Evolutionary conservation across 2,329 filamentous ascomycete species (phyloP), one percentile per base, ranked within the genome.

Genomic region (Thelonectria olida): DNA sequence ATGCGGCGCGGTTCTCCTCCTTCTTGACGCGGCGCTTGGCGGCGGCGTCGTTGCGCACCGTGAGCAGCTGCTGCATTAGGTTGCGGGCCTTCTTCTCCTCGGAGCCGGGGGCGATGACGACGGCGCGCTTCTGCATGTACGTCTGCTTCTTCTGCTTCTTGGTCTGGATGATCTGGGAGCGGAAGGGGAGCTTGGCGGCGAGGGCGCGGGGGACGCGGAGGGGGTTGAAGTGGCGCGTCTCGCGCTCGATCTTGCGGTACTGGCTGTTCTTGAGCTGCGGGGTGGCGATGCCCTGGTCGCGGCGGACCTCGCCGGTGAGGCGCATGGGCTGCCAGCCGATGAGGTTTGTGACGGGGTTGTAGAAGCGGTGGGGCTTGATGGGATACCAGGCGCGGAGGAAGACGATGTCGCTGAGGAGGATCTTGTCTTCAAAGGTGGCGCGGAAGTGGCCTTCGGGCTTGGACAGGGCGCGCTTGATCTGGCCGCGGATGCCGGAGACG

Each of bases 381-480:
- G 96, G 93, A 78, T 96, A 98, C 96, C 96, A 99, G 2, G 96
- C 95, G 49, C 96, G 88, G 38, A 99, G 81, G 83, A 99, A 98
- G 64, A 98, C 92, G 68, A 99, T 96, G 76, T 99, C 96, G 77
- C 90, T 93, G 86, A 97, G 93, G 52, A 99, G 85, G 64, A 99
- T 92, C 82, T 98, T 99, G 85, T 99, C 96, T 78, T 99, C 96
- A 70, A 99, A 99, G 0, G 96, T 98, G 22, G 96, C 96, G 72
- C 96, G 89, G 87, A 96, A 98, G 79, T 95, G 91, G 49, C 96
- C 96, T 67, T 99, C 96, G 1, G 96, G 95, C 72, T 97, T 97
- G 75, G 89, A 90, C 1, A 99, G 85, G 0, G 96, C 95, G 63
- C 93, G 90, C 82, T 99, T 99, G 86, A 99, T 97, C 79, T 99